These are phyloP conservation scores for Teratosphaeria nubilosa DNA, from an alignment of 2,329 filamentous ascomycete species.

Conservation along the genomic window DNA sequence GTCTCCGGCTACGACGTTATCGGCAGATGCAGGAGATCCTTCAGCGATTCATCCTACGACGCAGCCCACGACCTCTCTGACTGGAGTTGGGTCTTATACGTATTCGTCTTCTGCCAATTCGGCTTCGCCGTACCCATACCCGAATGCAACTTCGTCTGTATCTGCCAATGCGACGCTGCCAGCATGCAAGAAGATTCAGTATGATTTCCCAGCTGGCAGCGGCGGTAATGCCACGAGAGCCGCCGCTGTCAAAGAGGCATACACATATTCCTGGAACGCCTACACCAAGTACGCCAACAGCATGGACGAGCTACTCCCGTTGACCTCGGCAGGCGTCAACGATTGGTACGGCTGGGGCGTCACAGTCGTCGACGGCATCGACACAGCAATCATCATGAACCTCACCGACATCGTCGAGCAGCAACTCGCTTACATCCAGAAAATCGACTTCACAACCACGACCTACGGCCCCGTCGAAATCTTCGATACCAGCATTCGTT, in stretches of 20 bases:
- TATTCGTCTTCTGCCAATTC: conserved; percentile 1
- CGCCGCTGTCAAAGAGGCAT: conserved; percentile 58
- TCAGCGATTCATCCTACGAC: not conserved
- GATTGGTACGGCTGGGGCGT: conserved; percentile 59
- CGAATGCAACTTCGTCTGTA: not conserved
- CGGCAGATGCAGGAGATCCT: not conserved
- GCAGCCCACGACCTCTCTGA: conserved; percentile 2
- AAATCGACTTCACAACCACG: conserved; percentile 52
- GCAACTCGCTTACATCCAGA: conserved; percentile 37
- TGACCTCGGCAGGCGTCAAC: conserved; percentile 62
- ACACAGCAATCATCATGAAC: conserved; percentile 63
- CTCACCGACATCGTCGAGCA: conserved; percentile 51
- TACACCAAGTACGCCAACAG: conserved; percentile 46
- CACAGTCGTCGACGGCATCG: conserved; percentile 67
- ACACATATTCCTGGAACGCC: conserved; percentile 37
- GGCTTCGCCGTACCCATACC: not conserved
- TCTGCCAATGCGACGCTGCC: conserved; percentile 1
- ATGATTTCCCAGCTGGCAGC: conserved; percentile 3
- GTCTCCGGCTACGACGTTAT: not conserved
- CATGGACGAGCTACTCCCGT: conserved; percentile 31
- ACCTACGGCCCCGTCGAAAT: conserved; percentile 46
- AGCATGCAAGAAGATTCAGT: conserved; percentile 6
- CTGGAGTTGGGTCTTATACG: conserved; percentile 1
- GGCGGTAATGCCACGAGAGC: conserved; percentile 5
- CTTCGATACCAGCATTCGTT: conserved; percentile 62